These are phyloP conservation scores for Ceratocystis lukuohia DNA, from an alignment of 2,329 filamentous ascomycete genomes.

Conservation along the genomic window DNA sequence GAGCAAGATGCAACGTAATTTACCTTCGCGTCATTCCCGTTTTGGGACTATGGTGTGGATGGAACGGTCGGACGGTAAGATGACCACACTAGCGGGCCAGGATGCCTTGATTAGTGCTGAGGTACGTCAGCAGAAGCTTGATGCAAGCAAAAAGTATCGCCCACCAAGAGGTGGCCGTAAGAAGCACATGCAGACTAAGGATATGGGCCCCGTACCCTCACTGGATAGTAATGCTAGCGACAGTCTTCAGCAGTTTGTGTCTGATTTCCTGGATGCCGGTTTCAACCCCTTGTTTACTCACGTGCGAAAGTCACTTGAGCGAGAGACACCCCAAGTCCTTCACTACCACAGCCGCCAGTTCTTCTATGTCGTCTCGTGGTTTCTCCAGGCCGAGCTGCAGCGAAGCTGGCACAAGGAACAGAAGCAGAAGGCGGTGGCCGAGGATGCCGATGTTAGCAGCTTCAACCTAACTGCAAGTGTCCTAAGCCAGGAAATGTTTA, in stretches of 20 bases:
- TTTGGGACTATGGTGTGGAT: constrained; percentile 98
- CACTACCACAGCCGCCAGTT: constrained; percentile 70
- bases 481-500: constrained; percentile 88
- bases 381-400: constrained; percentile 69
- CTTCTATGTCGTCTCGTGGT: constrained; percentile 89
- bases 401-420: constrained; percentile 48
- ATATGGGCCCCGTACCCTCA: constrained; percentile 60
- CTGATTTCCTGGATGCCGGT: constrained; percentile 85
- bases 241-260: constrained; percentile 68
- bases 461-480: constrained; percentile 83
- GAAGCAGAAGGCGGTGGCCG: constrained; percentile 25
- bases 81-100: constrained; percentile 79
- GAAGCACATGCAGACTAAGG: constrained; percentile 51
- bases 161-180: constrained; percentile 54
- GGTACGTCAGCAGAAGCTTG: constrained; percentile 72
- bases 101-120: constrained; percentile 63
- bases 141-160: constrained; percentile 78
- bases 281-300: constrained; percentile 88
- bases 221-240: constrained; percentile 62
- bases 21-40: constrained; percentile 76
- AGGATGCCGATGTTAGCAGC: constrained; percentile 48
- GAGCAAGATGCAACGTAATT: constrained; percentile 63
- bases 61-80: constrained; percentile 69
- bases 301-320: constrained; percentile 76
- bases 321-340: constrained; percentile 70